Percentiles rank a stretch among this genome's conserved stretches.
Conservation (phyloP, 345 rosid species). For the Eucalyptus curtisii region DNA sequence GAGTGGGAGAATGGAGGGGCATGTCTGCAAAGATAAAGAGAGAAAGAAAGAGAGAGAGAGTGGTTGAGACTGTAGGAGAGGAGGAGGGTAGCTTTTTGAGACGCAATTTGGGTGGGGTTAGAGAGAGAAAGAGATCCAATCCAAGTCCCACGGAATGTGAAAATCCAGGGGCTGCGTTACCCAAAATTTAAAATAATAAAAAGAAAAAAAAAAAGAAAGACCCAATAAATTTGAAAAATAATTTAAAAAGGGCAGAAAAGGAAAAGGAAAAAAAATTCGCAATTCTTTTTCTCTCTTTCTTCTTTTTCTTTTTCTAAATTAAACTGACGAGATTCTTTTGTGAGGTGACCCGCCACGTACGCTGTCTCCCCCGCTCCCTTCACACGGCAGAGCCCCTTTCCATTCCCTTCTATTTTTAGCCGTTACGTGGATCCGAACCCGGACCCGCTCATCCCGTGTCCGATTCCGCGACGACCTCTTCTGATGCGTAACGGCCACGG, state of each 20-base stretch:
- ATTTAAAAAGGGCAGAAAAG: not conserved
- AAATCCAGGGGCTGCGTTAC: not conserved
- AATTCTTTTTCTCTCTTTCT: too few species aligned
- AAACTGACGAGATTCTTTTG: not conserved
- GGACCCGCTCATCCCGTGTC: not conserved
- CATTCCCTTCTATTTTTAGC: not conserved
- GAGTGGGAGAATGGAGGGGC: not conserved
- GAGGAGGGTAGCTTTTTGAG: not conserved
- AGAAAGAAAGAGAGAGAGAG: not conserved
- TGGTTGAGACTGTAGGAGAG: not conserved
- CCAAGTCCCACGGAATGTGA: not conserved
- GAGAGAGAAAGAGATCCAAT: not conserved
- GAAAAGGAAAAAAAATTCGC: not conserved
- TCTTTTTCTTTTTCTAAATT: not conserved
- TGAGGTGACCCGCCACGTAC: not conserved
- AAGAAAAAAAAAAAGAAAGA: not conserved
- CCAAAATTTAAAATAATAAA: not conserved
- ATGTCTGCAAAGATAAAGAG: not conserved
- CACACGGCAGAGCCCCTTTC: not conserved
- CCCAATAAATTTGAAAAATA: too few species aligned
- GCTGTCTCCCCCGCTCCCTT: not conserved
- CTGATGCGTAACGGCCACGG: not conserved
- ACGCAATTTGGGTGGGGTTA: not conserved
- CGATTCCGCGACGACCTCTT: not conserved
- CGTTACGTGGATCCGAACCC: not conserved